phyloP scores from a whole-genome alignment of 805 yeast species.

The Metschnikowia hibisci region DNA sequence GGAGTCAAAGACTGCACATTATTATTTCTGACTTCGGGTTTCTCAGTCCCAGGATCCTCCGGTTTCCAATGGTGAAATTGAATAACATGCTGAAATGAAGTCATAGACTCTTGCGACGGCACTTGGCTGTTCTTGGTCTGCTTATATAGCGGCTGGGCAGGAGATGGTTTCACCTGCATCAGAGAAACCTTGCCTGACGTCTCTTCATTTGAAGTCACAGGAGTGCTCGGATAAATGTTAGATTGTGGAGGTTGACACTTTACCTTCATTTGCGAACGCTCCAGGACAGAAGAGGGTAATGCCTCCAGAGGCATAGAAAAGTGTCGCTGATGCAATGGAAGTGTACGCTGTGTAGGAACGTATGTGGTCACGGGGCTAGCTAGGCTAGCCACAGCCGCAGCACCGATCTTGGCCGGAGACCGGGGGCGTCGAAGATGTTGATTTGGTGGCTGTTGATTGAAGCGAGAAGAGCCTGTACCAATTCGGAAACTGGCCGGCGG shows the following conservation, averaged over 20 bases:
- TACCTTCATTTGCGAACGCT: conserved; percentile 2
- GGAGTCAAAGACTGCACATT: background rate
- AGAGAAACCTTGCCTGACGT: conserved; percentile 27
- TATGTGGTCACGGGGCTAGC: conserved; percentile 36
- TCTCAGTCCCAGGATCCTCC: conserved; percentile 24
- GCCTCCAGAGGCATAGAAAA: conserved; percentile 39
- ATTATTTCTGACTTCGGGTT: conserved; percentile 4
- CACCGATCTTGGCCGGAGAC: conserved; percentile 72
- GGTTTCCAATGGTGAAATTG: conserved; percentile 61
- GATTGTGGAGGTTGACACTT: conserved; percentile 5
- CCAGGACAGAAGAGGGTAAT: background rate
- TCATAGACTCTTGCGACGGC: conserved; percentile 42
- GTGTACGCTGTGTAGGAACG: conserved; percentile 20
- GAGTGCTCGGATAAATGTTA: background rate
- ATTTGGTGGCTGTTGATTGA: conserved; percentile 11
- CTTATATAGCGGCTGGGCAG: conserved; percentile 39
- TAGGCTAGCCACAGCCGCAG: conserved; percentile 58
- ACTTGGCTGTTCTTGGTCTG: conserved; percentile 28
- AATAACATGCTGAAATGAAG: conserved; percentile 47
- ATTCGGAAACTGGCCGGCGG: conserved; percentile 36
- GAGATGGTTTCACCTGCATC: conserved; percentile 40
- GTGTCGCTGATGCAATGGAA: conserved; percentile 36
- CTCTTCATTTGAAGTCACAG: conserved; percentile 1
- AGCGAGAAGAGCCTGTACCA: conserved; percentile 25
- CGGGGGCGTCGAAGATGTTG: conserved; percentile 38